These are phyloP conservation scores for Tuber borchii DNA, from an alignment of 495 filamentous ascomycete genomes.

Conservation along the genomic window DNA sequence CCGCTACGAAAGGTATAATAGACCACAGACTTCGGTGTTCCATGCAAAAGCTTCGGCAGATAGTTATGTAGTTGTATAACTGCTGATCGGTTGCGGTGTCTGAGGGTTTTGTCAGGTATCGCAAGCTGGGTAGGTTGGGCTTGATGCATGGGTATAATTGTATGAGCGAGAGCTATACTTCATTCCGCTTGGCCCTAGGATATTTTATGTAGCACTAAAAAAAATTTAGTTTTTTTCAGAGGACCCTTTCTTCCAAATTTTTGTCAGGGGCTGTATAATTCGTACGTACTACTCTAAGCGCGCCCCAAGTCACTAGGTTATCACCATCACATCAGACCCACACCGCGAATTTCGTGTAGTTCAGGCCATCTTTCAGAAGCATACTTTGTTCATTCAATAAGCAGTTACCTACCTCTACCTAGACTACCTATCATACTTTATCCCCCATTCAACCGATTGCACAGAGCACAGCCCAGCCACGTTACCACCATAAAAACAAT, in stretches of 20 bases:
- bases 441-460: neutral
- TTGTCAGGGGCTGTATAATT: neutral
- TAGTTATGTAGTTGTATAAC: neutral
- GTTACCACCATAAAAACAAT: neutral
- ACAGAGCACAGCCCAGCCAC: neutral
- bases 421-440: neutral
- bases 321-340: neutral
- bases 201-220: neutral
- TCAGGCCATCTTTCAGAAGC: neutral
- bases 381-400: conserved; percentile 2
- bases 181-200: neutral
- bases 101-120: neutral
- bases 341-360: neutral
- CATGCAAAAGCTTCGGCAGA: neutral
- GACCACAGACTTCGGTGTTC: neutral
- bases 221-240: neutral
- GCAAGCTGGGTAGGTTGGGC: neutral
- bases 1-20: no score
- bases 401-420: neutral
- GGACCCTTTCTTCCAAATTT: neutral
- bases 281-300: neutral
- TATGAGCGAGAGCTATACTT: neutral
- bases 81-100: neutral
- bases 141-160: neutral
- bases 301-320: neutral